Evolutionary conservation across 495 filamentous ascomycete genomes (phyloP).

Genomic region (Talaromyces proteolyticus): DNA sequence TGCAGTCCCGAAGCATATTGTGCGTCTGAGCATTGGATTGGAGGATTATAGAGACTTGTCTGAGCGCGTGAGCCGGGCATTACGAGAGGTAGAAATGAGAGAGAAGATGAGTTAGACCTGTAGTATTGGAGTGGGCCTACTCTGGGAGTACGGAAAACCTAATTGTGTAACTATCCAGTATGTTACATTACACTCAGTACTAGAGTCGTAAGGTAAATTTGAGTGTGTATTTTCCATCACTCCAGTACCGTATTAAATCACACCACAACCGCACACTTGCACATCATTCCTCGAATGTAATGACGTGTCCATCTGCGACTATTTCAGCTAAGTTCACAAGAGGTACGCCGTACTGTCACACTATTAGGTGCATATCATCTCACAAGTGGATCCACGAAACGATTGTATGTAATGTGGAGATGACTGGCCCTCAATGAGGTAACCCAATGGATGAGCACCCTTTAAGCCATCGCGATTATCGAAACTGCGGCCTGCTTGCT

Average conservation of each 20-base stretch:
- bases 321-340: not conserved
- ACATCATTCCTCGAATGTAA: not conserved
- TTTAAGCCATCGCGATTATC: not conserved
- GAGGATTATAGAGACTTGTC: conserved; percentile 6
- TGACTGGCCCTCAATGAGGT: not conserved
- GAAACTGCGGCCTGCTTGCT: not conserved
- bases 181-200: not conserved
- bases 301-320: not conserved
- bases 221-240: not conserved
- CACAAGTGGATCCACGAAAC: not conserved
- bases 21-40: conserved; percentile 17
- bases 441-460: not conserved
- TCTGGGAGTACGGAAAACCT: not conserved
- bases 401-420: not conserved
- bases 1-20: conserved; percentile 13
- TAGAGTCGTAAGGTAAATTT: not conserved
- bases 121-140: not conserved
- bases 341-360: not conserved
- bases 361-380: not conserved
- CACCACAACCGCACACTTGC: not conserved
- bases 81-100: not conserved
- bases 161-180: not conserved
- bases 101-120: not conserved
- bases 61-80: not conserved
- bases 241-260: too few species aligned